Evolutionary conservation across 352 stramenopile genomes (phyloP).

Genomic region (Phytophthora pseudosyringae): DNA sequence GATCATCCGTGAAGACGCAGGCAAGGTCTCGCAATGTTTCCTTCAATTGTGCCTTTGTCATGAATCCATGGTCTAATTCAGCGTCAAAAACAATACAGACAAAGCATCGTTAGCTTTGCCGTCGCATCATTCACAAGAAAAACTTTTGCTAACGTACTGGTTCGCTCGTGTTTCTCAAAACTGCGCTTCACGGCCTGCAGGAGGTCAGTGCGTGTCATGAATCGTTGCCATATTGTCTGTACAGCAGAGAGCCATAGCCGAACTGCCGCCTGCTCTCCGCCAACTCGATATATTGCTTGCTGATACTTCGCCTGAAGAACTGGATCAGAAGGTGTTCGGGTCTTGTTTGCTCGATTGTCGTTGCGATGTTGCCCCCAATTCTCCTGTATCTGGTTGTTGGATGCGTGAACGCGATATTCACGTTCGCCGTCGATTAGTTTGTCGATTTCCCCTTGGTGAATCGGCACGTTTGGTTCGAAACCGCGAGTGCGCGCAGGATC

Average conservation of each 20-base stretch:
- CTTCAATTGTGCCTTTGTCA: constrained; percentile 62
- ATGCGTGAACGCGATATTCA: constrained; percentile 28
- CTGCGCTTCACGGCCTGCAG: constrained; percentile 57
- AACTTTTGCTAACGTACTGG: constrained; percentile 34
- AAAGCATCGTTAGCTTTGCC: neutral
- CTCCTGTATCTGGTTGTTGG: constrained; percentile 22
- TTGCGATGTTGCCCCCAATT: constrained; percentile 4
- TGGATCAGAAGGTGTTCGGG: constrained; percentile 10
- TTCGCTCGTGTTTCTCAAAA: constrained; percentile 63
- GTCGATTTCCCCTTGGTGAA: neutral
- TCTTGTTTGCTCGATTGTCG: neutral
- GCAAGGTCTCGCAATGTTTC: constrained; percentile 54
- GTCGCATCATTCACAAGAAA: constrained; percentile 3
- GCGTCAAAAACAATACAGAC: neutral
- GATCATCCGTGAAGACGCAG: constrained; percentile 67
- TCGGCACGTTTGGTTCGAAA: neutral
- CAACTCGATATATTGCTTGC: constrained; percentile 42
- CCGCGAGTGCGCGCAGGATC: neutral
- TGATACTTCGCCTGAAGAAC: constrained; percentile 44
- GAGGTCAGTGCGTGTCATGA: constrained; percentile 53
- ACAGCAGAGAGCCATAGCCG: constrained; percentile 46
- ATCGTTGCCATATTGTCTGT: constrained; percentile 47
- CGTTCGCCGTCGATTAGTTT: neutral
- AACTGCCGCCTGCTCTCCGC: constrained; percentile 39
- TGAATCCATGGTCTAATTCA: constrained; percentile 43